phyloP scores from a whole-genome alignment of 2,329 filamentous ascomycete species.

The Thermoascus crustaceus region DNA sequence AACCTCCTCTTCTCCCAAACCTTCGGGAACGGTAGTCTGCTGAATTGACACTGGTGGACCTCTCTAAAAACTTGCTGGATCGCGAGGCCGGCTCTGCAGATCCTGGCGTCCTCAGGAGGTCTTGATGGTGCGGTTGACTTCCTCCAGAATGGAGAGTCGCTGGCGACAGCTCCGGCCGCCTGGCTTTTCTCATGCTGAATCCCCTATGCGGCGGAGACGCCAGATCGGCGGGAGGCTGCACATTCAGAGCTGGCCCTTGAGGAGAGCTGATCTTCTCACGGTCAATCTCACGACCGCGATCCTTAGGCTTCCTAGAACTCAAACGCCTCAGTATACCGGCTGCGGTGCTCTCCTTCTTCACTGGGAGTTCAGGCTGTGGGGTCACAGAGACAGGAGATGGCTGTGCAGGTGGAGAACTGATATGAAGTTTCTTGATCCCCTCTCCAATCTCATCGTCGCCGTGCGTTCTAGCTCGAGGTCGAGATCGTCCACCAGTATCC shows the following conservation, averaged over 20 bases:
- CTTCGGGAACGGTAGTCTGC: slow-evolving; percentile 65
- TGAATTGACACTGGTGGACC: slow-evolving; percentile 87
- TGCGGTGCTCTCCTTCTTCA: slow-evolving; percentile 80
- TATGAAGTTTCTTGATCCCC: slow-evolving; percentile 57
- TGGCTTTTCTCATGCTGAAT: slow-evolving; percentile 67
- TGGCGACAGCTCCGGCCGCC: slow-evolving; percentile 47
- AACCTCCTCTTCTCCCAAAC: slow-evolving; percentile 46
- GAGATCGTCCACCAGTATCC: slow-evolving; percentile 70
- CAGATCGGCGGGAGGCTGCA: slow-evolving; percentile 66
- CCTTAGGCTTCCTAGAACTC: slow-evolving; percentile 72
- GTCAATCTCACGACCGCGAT: slow-evolving; percentile 38
- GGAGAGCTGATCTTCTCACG: slow-evolving; percentile 50
- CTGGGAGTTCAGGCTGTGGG: slow-evolving; percentile 51
- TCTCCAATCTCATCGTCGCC: slow-evolving; percentile 86
- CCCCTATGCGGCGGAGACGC: slow-evolving; percentile 66
- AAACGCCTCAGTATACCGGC: slow-evolving; percentile 78
- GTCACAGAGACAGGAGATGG: slow-evolving; percentile 45
- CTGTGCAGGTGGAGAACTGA: slow-evolving; percentile 42
- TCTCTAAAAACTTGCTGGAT: slow-evolving; percentile 62
- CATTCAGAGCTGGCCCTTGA: slow-evolving; percentile 66
- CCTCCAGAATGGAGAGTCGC: slow-evolving; percentile 50
- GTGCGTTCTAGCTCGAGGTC: slow-evolving; percentile 82
- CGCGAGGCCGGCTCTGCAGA: slow-evolving; percentile 53
- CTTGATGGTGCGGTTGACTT: slow-evolving; percentile 64
- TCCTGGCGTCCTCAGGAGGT: slow-evolving; percentile 66